A percentile compares a stretch with the other conserved stretches of the same genome.
Conservation (phyloP, 371 early-diverging fungal genomes). For the Chytridium lagenaria region DNA sequence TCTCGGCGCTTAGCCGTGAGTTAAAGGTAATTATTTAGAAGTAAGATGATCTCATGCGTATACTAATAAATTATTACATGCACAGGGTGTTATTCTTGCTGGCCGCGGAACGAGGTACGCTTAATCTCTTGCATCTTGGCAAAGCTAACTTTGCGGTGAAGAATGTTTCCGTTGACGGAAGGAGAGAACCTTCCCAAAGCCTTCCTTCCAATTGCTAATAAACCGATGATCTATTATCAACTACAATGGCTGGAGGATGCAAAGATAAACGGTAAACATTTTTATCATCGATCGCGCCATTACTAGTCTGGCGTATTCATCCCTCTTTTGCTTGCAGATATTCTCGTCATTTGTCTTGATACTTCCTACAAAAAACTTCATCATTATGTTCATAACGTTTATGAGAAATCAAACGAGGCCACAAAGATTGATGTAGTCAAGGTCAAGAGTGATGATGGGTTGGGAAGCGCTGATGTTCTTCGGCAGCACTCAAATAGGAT, state of each 20-base stretch:
- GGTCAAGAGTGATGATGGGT: constrained; percentile 72
- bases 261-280: constrained; percentile 73
- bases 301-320: too few species aligned
- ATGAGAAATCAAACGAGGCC: constrained; percentile 32
- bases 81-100: constrained; percentile 75
- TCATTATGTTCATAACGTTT: constrained; percentile 68
- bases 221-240: constrained; percentile 89
- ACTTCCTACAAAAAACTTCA: constrained; percentile 67
- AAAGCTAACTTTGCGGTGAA: constrained; percentile 4
- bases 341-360: constrained; percentile 75
- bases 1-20: constrained; percentile 17
- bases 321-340: constrained; percentile 69
- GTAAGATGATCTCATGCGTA: neutral
- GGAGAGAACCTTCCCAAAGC: constrained; percentile 85
- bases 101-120: constrained; percentile 64
- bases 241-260: constrained; percentile 92
- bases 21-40: constrained; percentile 10
- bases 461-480: constrained; percentile 79
- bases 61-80: neutral
- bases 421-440: constrained; percentile 65
- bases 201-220: constrained; percentile 89
- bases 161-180: constrained; percentile 77
- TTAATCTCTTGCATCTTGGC: neutral
- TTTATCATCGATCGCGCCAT: neutral
- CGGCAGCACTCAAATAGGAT: constrained; percentile 73